Evolutionary conservation across 2,329 filamentous ascomycete species (phyloP).

Genomic region (Colletotrichum spinosum): DNA sequence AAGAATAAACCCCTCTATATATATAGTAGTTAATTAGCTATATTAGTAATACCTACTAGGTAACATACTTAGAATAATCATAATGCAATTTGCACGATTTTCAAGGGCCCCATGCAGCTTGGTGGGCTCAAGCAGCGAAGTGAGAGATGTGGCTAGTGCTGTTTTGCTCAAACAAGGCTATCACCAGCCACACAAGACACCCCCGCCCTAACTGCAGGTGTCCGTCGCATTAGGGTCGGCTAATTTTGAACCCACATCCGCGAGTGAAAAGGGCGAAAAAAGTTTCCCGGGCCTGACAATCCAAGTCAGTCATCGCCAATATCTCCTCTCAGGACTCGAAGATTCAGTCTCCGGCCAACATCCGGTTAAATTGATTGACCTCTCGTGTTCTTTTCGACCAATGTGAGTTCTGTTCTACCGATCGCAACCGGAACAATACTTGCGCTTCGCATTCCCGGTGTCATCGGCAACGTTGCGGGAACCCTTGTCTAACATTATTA

Average conservation of each 20-base stretch:
- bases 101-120: constrained; percentile 4
- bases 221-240: constrained; percentile 29
- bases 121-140: neutral
- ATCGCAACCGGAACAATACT: neutral
- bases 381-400: constrained; percentile 77
- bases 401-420: constrained; percentile 47
- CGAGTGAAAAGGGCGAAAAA: constrained; percentile 40
- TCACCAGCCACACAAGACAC: constrained; percentile 5
- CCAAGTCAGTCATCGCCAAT: constrained; percentile 37
- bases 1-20: too few relatives aligned
- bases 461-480: constrained; percentile 35
- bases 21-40: too few relatives aligned
- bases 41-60: too few relatives aligned
- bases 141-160: constrained; percentile 19
- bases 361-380: constrained; percentile 99
- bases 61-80: too few relatives aligned
- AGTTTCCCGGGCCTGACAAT: constrained; percentile 40
- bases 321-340: constrained; percentile 79
- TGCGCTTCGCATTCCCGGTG: constrained; percentile 13
- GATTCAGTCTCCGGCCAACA: constrained; percentile 98
- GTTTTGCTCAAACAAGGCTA: neutral
- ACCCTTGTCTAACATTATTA: constrained; percentile 34
- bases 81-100: too few relatives aligned
- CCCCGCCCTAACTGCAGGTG: constrained; percentile 29
- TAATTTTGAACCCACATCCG: constrained; percentile 36